phyloP scores from a whole-genome alignment of 2,329 filamentous ascomycete species.

The Teratosphaeria zuluensis region DNA sequence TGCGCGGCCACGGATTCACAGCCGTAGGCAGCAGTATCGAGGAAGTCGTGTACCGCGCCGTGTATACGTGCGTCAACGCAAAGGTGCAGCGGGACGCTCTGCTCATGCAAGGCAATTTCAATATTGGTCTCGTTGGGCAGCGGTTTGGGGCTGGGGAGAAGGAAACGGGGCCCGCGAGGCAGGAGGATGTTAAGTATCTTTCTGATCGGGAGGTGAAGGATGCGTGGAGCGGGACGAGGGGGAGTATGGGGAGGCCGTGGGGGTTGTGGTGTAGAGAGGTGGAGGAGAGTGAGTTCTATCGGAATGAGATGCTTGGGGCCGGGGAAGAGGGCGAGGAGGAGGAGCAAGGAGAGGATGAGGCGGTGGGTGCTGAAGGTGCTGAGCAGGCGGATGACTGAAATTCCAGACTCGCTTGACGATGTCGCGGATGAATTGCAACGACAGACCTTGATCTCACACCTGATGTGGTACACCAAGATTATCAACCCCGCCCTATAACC shows the following conservation, averaged over 20 bases:
- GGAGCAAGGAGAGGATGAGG: neutral
- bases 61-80: constrained; percentile 33
- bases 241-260: constrained; percentile 31
- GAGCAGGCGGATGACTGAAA: neutral
- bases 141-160: constrained; percentile 32
- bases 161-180: constrained; percentile 30
- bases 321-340: neutral
- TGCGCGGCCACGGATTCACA: constrained; percentile 39
- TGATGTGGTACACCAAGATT: too few relatives aligned
- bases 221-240: constrained; percentile 28
- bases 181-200: constrained; percentile 33
- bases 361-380: neutral
- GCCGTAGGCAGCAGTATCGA: constrained; percentile 33
- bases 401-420: neutral
- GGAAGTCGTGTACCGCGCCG: constrained; percentile 36
- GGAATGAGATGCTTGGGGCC: constrained; percentile 21
- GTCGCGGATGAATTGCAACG: too few relatives aligned
- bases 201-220: constrained; percentile 34
- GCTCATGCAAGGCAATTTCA: constrained; percentile 25
- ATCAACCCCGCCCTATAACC: too few relatives aligned
- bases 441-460: too few relatives aligned
- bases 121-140: constrained; percentile 31
- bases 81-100: constrained; percentile 31
- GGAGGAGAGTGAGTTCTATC: constrained; percentile 29
- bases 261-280: constrained; percentile 35